Evolutionary conservation across 805 yeast species (phyloP).

Genomic region (Candida krabiensis): DNA sequence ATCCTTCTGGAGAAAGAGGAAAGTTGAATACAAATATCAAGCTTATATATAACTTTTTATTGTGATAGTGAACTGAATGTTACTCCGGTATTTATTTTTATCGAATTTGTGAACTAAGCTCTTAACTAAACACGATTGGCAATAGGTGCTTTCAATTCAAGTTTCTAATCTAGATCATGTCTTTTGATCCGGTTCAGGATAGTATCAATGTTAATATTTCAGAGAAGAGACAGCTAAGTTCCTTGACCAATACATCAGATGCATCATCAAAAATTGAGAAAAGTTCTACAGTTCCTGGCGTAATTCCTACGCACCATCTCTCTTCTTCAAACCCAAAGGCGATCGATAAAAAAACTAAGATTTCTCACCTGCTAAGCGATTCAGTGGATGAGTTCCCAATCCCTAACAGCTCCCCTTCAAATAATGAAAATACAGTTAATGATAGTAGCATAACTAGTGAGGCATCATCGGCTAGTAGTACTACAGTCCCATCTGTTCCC

Average conservation of each 20-base stretch:
- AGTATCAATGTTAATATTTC: slow-evolving; percentile 13
- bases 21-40: no score
- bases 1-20: no score
- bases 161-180: slow-evolving; percentile 16
- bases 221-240: slow-evolving; percentile 1
- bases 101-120: no score
- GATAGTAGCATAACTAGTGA: no score
- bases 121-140: no score
- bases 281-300: background rate
- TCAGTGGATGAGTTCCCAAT: no score
- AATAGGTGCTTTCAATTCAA: background rate
- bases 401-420: no score
- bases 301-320: background rate
- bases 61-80: no score
- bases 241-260: background rate
- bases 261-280: background rate
- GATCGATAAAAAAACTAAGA: background rate
- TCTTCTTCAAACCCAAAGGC: background rate
- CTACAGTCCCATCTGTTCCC: no score
- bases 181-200: slow-evolving; percentile 31
- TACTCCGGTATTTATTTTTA: no score
- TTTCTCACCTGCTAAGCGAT: background rate
- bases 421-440: background rate
- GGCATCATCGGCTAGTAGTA: background rate
- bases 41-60: no score